A percentile compares a stretch with the other conserved stretches of the same genome.
These are phyloP conservation scores for Filosporella fistucella DNA, from an alignment of 495 filamentous ascomycete species.

Conservation along the genomic window DNA sequence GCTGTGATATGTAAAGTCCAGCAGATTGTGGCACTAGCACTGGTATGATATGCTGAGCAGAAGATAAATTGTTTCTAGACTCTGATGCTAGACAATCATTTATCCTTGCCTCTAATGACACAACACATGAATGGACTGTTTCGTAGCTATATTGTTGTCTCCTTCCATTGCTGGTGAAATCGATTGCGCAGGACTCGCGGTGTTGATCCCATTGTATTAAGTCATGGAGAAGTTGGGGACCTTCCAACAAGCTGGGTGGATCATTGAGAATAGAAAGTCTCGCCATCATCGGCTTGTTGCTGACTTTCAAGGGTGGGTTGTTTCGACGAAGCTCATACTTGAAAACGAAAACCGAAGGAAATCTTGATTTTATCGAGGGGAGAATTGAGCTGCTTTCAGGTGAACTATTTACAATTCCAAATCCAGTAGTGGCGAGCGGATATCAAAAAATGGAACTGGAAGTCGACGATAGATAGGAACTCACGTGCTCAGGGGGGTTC, in stretches of 20 bases:
- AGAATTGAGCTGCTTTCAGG: no score
- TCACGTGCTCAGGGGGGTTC: no score
- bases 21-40: constrained; percentile 66
- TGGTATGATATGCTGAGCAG: constrained; percentile 52
- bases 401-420: no score
- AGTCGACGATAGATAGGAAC: no score
- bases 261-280: constrained; percentile 55
- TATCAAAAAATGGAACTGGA: no score
- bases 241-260: constrained; percentile 44
- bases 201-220: constrained; percentile 37
- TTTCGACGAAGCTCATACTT: no score
- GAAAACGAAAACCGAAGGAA: no score
- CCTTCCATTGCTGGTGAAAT: constrained; percentile 12
- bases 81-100: constrained; percentile 1
- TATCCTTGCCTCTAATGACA: constrained; percentile 9
- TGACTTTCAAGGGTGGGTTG: no score
- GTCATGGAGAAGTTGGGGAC: constrained; percentile 63
- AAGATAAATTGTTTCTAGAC: background rate
- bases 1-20: constrained; percentile 63
- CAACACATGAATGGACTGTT: constrained; percentile 13
- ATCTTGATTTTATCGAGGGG: no score
- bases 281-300: constrained; percentile 15
- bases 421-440: no score
- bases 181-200: constrained; percentile 15
- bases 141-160: constrained; percentile 17